Evolutionary conservation across 2,329 filamentous ascomycete genomes (phyloP).

Genomic region (Rhynchosporium graminicola): DNA sequence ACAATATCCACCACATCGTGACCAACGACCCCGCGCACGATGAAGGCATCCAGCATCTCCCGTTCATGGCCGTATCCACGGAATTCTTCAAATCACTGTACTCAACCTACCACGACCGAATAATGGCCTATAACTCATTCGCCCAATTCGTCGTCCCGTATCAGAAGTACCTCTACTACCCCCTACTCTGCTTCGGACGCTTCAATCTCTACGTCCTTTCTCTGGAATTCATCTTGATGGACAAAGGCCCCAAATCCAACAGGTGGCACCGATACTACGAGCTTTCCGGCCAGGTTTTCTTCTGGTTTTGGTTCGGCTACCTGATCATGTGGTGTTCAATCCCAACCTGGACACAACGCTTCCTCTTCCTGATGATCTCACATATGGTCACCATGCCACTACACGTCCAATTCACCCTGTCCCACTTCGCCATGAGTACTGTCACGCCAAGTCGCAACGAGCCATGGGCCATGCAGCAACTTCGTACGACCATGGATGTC

Average conservation of each 20-base stretch:
- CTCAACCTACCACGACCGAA: slow-evolving; percentile 63
- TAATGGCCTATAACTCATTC: slow-evolving; percentile 62
- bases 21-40: slow-evolving; percentile 63
- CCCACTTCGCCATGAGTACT: slow-evolving; percentile 72
- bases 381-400: slow-evolving; percentile 68
- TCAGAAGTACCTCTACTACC: slow-evolving; percentile 70
- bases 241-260: slow-evolving; percentile 58
- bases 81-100: slow-evolving; percentile 64
- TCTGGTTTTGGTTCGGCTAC: slow-evolving; percentile 70
- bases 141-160: slow-evolving; percentile 60
- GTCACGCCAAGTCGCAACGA: slow-evolving; percentile 60
- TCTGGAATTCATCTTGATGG: slow-evolving; percentile 63
- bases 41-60: slow-evolving; percentile 65
- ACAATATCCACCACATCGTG: slow-evolving; percentile 68
- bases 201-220: slow-evolving; percentile 73
- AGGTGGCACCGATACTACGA: slow-evolving; percentile 70
- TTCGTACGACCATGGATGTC: slow-evolving; percentile 73
- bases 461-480: slow-evolving; percentile 68
- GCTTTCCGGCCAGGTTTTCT: slow-evolving; percentile 61
- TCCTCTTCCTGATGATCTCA: slow-evolving; percentile 63
- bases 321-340: slow-evolving; percentile 61
- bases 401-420: slow-evolving; percentile 71
- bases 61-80: slow-evolving; percentile 67
- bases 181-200: slow-evolving; percentile 65
- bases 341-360: slow-evolving; percentile 57